Percentiles rank a stretch among this genome's conserved stretches.
phyloP scores from a whole-genome alignment of 1,284 basidiomycete species.

The Ustilago hordei region DNA sequence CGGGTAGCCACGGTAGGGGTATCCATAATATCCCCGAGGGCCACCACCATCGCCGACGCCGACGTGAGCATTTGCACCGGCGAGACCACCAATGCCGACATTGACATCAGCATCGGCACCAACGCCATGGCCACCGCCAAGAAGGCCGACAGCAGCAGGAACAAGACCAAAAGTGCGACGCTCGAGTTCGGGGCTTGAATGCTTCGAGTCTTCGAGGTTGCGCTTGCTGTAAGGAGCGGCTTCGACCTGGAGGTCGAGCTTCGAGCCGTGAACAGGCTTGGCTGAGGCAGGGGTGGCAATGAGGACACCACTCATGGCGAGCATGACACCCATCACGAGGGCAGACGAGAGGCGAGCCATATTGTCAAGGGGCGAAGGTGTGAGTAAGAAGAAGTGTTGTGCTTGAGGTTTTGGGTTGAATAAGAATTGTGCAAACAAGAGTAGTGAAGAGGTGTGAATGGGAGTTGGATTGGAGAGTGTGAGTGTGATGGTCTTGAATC shows the following conservation, averaged over 20 bases:
- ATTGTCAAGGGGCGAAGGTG: slow-evolving; percentile 4
- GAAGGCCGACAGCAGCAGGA: slow-evolving; percentile 1
- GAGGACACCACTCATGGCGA: slow-evolving; percentile 27
- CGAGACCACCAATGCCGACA: neutral
- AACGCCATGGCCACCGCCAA: neutral
- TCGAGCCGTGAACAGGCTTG: slow-evolving; percentile 6
- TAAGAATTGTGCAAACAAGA: neutral
- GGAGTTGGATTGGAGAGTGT: neutral
- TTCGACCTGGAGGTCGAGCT: slow-evolving; percentile 14
- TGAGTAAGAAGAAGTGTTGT: slow-evolving; percentile 3
- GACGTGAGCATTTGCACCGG: neutral
- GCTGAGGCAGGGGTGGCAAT: slow-evolving; percentile 8
- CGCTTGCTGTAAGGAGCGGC: slow-evolving; percentile 1
- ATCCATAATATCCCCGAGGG: neutral
- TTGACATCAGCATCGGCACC: slow-evolving; percentile 1
- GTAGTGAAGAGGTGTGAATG: neutral
- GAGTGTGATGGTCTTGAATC: slow-evolving; percentile 9
- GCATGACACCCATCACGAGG: slow-evolving; percentile 28
- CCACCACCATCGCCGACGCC: neutral
- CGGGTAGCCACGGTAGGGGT: slow-evolving; percentile 9
- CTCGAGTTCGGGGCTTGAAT: slow-evolving; percentile 7
- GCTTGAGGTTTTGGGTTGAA: neutral
- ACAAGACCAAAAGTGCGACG: slow-evolving; percentile 13
- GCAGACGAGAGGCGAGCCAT: slow-evolving; percentile 35
- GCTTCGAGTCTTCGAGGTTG: neutral